These are phyloP conservation scores for Capronia coronata DNA, from an alignment of 2,329 filamentous ascomycete species.

Conservation along the genomic window DNA sequence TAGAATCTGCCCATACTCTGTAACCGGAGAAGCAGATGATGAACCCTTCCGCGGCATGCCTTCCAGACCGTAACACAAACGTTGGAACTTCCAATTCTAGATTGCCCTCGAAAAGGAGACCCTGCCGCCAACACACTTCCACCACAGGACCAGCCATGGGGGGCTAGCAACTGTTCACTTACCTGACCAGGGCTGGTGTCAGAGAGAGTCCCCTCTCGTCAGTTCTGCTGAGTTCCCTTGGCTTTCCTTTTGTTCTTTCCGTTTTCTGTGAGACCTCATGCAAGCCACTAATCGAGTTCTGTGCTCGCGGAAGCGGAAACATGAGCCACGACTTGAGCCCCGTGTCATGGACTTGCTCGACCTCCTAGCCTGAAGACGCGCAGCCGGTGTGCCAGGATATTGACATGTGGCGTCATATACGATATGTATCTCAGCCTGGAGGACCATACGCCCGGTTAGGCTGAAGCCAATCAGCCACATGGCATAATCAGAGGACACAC, in stretches of 20 bases:
- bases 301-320: neutral
- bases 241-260: neutral
- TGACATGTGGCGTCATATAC: neutral
- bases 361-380: too few relatives aligned
- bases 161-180: too few relatives aligned
- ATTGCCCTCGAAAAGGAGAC: neutral
- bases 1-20: neutral
- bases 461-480: too few relatives aligned
- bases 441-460: too few relatives aligned
- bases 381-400: neutral
- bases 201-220: neutral
- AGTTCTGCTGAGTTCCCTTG: neutral
- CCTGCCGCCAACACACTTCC: too few relatives aligned
- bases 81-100: neutral
- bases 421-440: neutral
- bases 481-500: too few relatives aligned
- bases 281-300: neutral
- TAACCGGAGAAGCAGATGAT: neutral
- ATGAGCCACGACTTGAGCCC: neutral
- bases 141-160: too few relatives aligned
- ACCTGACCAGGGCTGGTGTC: too few relatives aligned
- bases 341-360: too few relatives aligned
- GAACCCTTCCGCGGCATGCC: neutral
- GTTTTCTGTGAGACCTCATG: neutral
- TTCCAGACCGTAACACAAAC: conserved; percentile 6